Evolutionary conservation across 768 basidiomycete species (phyloP), one percentile per base, ranked within the genome.

Genomic region (Tylopilus rubrobrunneus): DNA sequence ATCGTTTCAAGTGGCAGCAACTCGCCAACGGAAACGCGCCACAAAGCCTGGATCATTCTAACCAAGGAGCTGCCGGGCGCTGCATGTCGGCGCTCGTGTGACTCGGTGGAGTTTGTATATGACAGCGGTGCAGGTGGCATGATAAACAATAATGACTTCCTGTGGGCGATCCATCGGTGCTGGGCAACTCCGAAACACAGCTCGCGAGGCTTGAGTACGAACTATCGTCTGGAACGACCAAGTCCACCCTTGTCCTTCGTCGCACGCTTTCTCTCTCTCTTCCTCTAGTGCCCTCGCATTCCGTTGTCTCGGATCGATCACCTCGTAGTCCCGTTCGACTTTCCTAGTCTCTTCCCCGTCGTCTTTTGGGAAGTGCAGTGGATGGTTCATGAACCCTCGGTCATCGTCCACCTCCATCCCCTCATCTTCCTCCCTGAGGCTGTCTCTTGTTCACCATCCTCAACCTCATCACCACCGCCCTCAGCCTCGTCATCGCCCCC

Each of bases 261-360:
- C 2, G 67, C 71, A 12, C 69, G 67, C 49, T 84, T 89, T 62
- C 84, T 74, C 55, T 88, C 87, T 59, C 76, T 90, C 89, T 64
- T 93, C 91, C 62, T 92, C 87, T 62, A 77, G 82, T 25, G 91
- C 91, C 45, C 81, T 73, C 23, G 87, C 88, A 42, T 85, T 78
- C 51, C 91, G 72, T 45, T 81, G 79, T 54, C 91, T 73, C 0
- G 91, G 90, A 65, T 93, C 91, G 65, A 93, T 93, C 27, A 93
- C 90, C 71, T 93, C 90, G 62, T 92, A 92, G 53, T 93, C 91
- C 49, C 88, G 71, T 67, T 91, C 86, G 1, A 88, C 91, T 69
- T 91, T 91, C 56, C 68, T 67, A 23, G 77, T 78, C 70, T 92
- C 90, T 62, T 89, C 89, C 23, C 76, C 77, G 59, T 90, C 82